Conservation (phyloP, 257 asterid genomes). For the Salvia miltiorrhiza region DNA sequence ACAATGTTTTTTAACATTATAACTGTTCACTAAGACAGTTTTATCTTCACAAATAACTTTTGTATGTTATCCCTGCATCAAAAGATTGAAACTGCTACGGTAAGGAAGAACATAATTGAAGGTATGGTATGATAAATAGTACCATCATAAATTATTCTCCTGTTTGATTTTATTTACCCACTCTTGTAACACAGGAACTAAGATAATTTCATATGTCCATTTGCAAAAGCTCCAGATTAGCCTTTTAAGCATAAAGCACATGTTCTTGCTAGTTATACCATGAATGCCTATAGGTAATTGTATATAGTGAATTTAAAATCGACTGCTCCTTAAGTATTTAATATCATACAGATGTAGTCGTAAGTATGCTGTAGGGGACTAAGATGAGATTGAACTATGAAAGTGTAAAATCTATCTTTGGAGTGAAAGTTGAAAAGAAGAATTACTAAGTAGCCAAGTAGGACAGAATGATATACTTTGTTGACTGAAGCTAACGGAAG, state of each 20-base stretch:
- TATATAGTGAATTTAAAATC: not conserved
- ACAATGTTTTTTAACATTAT: not conserved
- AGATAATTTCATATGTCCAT: not conserved
- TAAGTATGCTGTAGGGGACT: not conserved
- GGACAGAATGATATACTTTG: not conserved
- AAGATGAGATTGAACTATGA: not conserved
- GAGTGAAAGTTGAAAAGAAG: not conserved
- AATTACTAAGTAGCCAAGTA: not conserved
- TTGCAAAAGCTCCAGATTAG: not conserved
- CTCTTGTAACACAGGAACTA: not conserved
- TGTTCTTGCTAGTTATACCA: not conserved
- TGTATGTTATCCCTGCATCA: not conserved
- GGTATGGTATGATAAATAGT: not conserved
- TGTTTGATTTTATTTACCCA: not conserved
- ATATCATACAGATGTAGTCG: not conserved
- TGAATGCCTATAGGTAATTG: not conserved
- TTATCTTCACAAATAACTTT: not conserved
- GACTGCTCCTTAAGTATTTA: no score
- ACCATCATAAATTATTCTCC: not conserved
- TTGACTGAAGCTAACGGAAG: not conserved
- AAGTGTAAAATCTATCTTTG: not conserved
- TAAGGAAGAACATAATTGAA: not conserved
- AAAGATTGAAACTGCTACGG: not conserved
- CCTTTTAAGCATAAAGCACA: not conserved
- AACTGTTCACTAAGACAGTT: not conserved